Evolutionary conservation across 805 yeast species (phyloP), one percentile per base, ranked within the genome.

Genomic region (Candida orba): DNA sequence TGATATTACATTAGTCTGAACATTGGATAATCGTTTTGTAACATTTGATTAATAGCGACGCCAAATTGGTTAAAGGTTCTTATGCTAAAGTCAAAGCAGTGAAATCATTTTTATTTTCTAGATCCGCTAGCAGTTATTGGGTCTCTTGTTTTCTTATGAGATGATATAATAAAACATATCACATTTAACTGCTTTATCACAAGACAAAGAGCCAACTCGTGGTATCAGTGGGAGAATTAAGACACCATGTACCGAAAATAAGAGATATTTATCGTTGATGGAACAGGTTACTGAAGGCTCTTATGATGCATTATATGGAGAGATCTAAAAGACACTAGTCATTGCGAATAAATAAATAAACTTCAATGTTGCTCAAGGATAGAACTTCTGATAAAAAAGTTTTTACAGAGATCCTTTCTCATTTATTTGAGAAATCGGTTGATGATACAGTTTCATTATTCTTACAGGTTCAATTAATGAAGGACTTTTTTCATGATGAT

Each of bases 201-300:
- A 31, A 22, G 48, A 45, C 2, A 20, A 27, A 12, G 13, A 20
- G 12, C 45, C 45, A 22, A 25, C 22, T 6, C 29, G 45, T 22
- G n/a, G 33, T 15, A 35, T 41, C 5, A 27, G 39, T 29, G 45
- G 41, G 18, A 41, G 36, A 34, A 25, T 15, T 3, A 25, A 34
- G 23, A 37, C 44, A 2, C 48, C 48, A 22, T 33, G 40, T 12
- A 36, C 29, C 15, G n/a, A 30, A 8, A 24, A 45, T n/a, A 41
- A 45, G 32, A 41, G 45, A 38, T 45, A 45, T 27, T 38, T 14
- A 45, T 45, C 17, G 43, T 45, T 20, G 48, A 45, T 41, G 48
- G 48, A 8, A n/a, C n/a, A n/a, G n/a, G n/a, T n/a, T n/a, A 35
- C 36, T 18, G 40, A 45, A n/a, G 15, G 31, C 23, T 45, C 32